Evolutionary conservation across 1,284 basidiomycete genomes (phyloP).

Genomic region (Stygiomarasmius scandens): DNA sequence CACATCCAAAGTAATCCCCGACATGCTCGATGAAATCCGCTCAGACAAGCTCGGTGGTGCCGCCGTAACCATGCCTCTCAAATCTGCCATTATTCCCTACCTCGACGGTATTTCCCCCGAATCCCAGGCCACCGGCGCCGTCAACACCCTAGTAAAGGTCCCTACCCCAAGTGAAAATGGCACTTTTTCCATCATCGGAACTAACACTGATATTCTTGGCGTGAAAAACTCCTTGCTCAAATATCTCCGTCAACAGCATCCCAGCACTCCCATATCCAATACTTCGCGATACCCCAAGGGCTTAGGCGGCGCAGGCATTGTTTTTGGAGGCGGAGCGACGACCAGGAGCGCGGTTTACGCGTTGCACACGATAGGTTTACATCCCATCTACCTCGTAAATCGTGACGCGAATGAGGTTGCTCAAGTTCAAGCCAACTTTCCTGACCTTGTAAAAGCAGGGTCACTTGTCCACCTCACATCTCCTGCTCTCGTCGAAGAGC

Average conservation of each 20-base stretch:
- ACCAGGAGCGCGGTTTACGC: slow-evolving; percentile 20
- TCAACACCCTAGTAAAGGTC: slow-evolving; percentile 23
- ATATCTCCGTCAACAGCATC: slow-evolving; percentile 15
- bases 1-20: slow-evolving; percentile 33
- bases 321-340: slow-evolving; percentile 23
- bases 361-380: slow-evolving; percentile 16
- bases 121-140: slow-evolving; percentile 18
- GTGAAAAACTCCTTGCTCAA: slow-evolving; percentile 18
- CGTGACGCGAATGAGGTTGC: slow-evolving; percentile 14
- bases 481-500: slow-evolving; percentile 15
- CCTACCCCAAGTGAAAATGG: slow-evolving; percentile 9
- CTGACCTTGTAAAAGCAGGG: slow-evolving; percentile 9
- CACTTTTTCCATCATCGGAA: slow-evolving; percentile 13
- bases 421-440: slow-evolving; percentile 14
- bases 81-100: slow-evolving; percentile 18
- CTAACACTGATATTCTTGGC: slow-evolving; percentile 22
- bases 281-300: slow-evolving; percentile 11
- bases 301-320: slow-evolving; percentile 13
- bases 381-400: slow-evolving; percentile 22
- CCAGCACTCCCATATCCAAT: slow-evolving; percentile 4
- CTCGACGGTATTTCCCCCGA: slow-evolving; percentile 20
- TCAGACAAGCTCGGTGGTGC: slow-evolving; percentile 32
- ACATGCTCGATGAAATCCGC: slow-evolving; percentile 29
- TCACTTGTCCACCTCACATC: slow-evolving; percentile 17
- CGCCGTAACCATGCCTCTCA: too few relatives aligned